A percentile compares a stretch with the other conserved stretches of the same genome.
These are phyloP conservation scores for Verticillium klebahnii DNA, from an alignment of 2,329 filamentous ascomycete species.

Conservation along the genomic window DNA sequence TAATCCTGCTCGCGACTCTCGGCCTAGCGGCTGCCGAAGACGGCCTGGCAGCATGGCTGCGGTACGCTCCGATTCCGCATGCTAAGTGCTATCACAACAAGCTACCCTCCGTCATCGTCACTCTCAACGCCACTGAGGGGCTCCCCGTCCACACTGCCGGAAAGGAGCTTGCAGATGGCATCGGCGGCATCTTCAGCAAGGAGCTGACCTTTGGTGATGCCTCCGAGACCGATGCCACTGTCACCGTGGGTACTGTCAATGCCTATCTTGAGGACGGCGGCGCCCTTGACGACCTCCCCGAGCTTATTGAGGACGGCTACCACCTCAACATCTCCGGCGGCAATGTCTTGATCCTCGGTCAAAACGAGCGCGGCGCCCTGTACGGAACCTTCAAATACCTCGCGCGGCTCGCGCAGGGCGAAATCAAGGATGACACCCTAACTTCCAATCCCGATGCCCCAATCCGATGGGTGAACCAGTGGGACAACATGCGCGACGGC, in stretches of 20 bases:
- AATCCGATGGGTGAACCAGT: conserved; percentile 68
- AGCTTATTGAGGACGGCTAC: conserved; percentile 55
- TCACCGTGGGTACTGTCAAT: conserved; percentile 15
- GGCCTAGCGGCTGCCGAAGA: conserved; percentile 48
- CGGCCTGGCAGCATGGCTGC: conserved; percentile 58
- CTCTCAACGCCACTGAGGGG: conserved; percentile 46
- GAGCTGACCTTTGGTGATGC: conserved; percentile 25
- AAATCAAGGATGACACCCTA: conserved; percentile 34
- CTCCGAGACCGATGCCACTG: neutral
- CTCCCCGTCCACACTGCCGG: conserved; percentile 58
- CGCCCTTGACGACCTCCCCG: conserved; percentile 28
- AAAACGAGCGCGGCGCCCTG: conserved; percentile 62
- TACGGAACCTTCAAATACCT: conserved; percentile 69
- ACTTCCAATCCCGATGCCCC: conserved; percentile 53
- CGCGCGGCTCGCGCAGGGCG: conserved; percentile 56
- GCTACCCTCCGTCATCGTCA: conserved; percentile 44
- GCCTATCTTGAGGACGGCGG: conserved; percentile 28
- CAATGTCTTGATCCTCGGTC: conserved; percentile 54
- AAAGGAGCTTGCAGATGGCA: conserved; percentile 52
- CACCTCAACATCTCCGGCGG: conserved; percentile 47
- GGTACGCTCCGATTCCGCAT: conserved; percentile 50
- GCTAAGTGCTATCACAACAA: conserved; percentile 25
- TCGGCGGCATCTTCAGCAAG: conserved; percentile 52
- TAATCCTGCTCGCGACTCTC: conserved; percentile 20
- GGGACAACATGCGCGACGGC: conserved; percentile 59